Evolutionary conservation across 805 yeast species (phyloP), one percentile per base, ranked within the genome.

Genomic region (Yamadazyma paraphyllophila): DNA sequence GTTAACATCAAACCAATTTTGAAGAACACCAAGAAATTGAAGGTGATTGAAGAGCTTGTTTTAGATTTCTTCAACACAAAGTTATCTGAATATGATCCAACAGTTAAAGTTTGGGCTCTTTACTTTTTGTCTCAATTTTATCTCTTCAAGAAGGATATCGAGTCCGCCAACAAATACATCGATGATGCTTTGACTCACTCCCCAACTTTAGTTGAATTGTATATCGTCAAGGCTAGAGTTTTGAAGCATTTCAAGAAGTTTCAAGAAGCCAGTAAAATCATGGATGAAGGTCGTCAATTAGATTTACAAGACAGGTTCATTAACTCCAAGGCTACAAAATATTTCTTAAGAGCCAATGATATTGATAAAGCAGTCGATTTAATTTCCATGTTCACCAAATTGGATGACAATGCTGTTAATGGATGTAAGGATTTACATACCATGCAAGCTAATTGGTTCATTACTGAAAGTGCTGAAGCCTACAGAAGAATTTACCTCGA

Each of bases 401-500:
- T 69, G 37, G 89, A 87, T 54, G 96, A 88, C 37, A 81, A 78
- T n/a, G 73, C 81, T 2, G 78, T 79, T n/a, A 87, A 86, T 55
- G 97, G 97, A 6, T 79, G 92, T 37, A 82, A 81, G 54, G 97
- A 94, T 61, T 72, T 92, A 56, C 95, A 88, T 58, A 74, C 78
- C 27, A 85, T 94, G 84, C 97, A 94, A 67, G 91, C 85, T n/a
- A 78, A 83, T 41, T 90, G 97, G 96, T 88, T 89, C 50, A 67
- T 94, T 51, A 66, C 77, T 13, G 97, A 89, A 60, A 82, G 85
- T 61, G 97, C 94, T 1, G 95, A 87, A 58, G 83, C 94, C 3
- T 89, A 88, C 55, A 63, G 68, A 42, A 79, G 97, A 56, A 57
- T 80, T 36, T 85, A 80, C 52, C 52, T 57, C 26, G 56, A 61